These are phyloP conservation scores for Euphorbia peplus DNA, from an alignment of 345 rosid species.

Conservation along the genomic window DNA sequence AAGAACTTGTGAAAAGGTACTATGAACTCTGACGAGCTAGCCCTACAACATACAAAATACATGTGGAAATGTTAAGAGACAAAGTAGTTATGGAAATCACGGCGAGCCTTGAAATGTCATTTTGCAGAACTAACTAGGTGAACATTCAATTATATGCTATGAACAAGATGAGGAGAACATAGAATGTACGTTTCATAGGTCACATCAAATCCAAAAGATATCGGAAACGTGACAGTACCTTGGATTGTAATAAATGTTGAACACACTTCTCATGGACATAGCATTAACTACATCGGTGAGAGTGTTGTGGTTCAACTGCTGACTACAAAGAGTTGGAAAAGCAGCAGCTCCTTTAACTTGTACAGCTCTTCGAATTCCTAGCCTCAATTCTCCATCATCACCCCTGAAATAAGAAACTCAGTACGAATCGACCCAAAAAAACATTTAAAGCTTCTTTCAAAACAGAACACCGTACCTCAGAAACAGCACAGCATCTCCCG, in stretches of 20 bases:
- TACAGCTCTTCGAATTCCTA: conserved; percentile 90
- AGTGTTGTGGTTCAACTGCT: conserved; percentile 53
- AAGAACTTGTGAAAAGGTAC: conserved; percentile 62
- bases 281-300: conserved; percentile 67
- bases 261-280: conserved; percentile 50
- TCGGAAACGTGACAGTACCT: conserved; percentile 43
- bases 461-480: conserved; percentile 49
- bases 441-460: background rate
- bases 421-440: conserved; percentile 5
- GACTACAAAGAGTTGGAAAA: conserved; percentile 45
- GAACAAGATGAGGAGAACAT: too few species aligned
- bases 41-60: conserved; percentile 40
- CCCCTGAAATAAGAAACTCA: conserved; percentile 51
- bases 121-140: background rate
- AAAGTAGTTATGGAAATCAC: background rate
- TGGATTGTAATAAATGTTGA: conserved; percentile 87
- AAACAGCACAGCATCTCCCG: conserved; percentile 99
- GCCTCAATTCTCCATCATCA: conserved; percentile 82
- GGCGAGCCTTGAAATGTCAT: background rate
- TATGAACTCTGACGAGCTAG: conserved; percentile 70
- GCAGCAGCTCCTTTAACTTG: conserved; percentile 56
- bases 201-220: too few species aligned
- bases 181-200: too few species aligned
- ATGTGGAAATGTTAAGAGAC: background rate
- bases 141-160: background rate